A percentile compares a stretch with the other conserved stretches of the same genome.
These are phyloP conservation scores for Wickerhamomyces queroliae DNA, from an alignment of 805 yeast species.

Conservation along the genomic window DNA sequence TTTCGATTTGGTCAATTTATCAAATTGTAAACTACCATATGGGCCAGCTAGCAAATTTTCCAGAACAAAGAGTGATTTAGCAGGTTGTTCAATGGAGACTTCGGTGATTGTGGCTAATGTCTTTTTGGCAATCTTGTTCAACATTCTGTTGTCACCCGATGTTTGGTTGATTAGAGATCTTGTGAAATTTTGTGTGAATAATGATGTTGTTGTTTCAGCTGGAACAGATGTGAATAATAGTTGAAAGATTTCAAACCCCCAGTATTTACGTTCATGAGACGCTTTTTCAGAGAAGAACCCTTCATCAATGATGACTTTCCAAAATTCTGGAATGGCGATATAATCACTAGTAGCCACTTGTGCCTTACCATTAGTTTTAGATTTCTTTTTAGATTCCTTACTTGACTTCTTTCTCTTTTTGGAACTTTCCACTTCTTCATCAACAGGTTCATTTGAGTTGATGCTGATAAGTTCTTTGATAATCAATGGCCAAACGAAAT, in stretches of 20 bases:
- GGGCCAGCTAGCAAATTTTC: conserved; percentile 33
- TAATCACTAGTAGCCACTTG: conserved; percentile 7
- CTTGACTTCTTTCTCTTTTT: conserved; percentile 38
- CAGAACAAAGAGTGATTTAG: conserved; percentile 27
- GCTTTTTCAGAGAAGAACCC: conserved; percentile 69
- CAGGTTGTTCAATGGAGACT: conserved; percentile 31
- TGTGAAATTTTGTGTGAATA: conserved; percentile 61
- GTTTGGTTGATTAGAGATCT: conserved; percentile 75
- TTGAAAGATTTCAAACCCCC: conserved; percentile 75
- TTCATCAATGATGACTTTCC: conserved; percentile 78
- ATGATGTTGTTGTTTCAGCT: conserved; percentile 11
- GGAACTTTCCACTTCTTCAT: conserved; percentile 16
- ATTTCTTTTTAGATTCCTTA: conserved; percentile 23
- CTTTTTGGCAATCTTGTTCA: conserved; percentile 61
- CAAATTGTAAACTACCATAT: conserved; percentile 65
- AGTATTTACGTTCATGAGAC: conserved; percentile 79
- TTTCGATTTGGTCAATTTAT: conserved; percentile 68
- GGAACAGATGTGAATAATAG: conserved; percentile 33
- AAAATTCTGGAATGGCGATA: conserved; percentile 56
- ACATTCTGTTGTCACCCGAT: conserved; percentile 54
- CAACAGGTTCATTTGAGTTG: conserved; percentile 14
- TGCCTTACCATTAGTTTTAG: conserved; percentile 16
- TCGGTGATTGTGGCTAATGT: conserved; percentile 39
- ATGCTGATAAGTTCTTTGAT: conserved; percentile 30
- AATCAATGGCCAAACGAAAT: conserved; percentile 68